These are phyloP conservation scores for Neopestalotiopsis sp. DNA, from an alignment of 2,329 filamentous ascomycete species.

Conservation along the genomic window DNA sequence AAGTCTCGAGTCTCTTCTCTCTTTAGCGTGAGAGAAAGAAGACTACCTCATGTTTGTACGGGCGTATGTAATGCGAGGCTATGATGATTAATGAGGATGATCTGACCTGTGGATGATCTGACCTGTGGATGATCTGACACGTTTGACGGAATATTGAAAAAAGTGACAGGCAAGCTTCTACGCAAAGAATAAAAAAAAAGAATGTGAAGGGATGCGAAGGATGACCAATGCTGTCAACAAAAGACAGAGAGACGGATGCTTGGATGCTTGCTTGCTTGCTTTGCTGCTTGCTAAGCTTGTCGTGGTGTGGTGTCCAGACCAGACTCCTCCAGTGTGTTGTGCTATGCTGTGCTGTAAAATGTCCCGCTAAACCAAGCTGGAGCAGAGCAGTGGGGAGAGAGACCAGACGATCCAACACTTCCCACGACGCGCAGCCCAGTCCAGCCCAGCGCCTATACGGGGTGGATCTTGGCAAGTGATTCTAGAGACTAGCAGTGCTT, in stretches of 20 bases:
- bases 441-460: not conserved
- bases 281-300: not conserved
- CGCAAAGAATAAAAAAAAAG: slow-evolving; percentile 1
- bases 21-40: not conserved
- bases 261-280: not conserved
- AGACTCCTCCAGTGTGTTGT: no score
- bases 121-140: not conserved
- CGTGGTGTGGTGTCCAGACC: not conserved
- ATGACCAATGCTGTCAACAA: not conserved
- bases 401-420: not conserved
- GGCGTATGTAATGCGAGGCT: not conserved
- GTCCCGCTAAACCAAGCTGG: not conserved
- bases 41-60: not conserved
- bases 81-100: not conserved
- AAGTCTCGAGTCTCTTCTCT: no score
- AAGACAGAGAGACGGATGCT: not conserved
- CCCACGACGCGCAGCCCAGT: not conserved
- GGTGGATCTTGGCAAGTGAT: no score
- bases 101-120: no score
- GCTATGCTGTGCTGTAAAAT: not conserved
- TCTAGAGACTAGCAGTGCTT: not conserved
- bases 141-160: not conserved
- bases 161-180: not conserved
- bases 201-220: not conserved
- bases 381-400: not conserved